Percentiles rank a stretch among this genome's conserved stretches.
Evolutionary conservation across 2,329 filamentous ascomycete species (phyloP).

Genomic region (Cladophialophora immunda): DNA sequence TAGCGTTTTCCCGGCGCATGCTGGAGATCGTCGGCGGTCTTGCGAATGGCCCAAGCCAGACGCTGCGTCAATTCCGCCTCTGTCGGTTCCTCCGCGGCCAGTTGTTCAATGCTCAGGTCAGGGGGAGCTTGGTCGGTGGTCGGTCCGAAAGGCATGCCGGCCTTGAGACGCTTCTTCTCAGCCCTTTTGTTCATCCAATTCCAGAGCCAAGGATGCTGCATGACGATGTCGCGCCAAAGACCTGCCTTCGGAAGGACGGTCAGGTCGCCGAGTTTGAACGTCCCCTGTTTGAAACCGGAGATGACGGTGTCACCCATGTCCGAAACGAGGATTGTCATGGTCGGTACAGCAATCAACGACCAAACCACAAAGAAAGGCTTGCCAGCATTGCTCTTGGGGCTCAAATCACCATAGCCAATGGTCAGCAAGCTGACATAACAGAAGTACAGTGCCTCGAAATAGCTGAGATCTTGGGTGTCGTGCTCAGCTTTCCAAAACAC

Average conservation of each 20-base stretch:
- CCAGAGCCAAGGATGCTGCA: constrained; percentile 54
- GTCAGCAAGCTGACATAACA: constrained; percentile 83
- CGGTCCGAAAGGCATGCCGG: constrained; percentile 55
- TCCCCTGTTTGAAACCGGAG: constrained; percentile 68
- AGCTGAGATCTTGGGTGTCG: constrained; percentile 66
- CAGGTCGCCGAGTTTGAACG: constrained; percentile 69
- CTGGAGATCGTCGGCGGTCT: constrained; percentile 70
- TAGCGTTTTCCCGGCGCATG: constrained; percentile 70
- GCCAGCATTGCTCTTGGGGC: constrained; percentile 78
- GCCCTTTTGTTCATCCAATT: constrained; percentile 50
- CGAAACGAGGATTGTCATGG: constrained; percentile 85
- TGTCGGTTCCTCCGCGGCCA: constrained; percentile 56
- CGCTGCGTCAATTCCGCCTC: constrained; percentile 68
- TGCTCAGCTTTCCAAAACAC: constrained; percentile 74
- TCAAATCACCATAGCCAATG: constrained; percentile 84
- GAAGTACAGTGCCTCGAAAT: constrained; percentile 86
- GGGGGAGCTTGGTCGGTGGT: constrained; percentile 20
- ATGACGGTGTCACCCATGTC: constrained; percentile 87
- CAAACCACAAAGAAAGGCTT: constrained; percentile 93
- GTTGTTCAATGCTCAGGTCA: constrained; percentile 50
- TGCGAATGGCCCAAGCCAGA: constrained; percentile 75
- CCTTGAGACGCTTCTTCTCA: constrained; percentile 55
- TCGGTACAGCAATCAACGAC: constrained; percentile 84
- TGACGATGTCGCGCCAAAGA: constrained; percentile 61
- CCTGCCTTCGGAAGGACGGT: constrained; percentile 71